These are phyloP conservation scores for Microsporum ferrugineum DNA, from an alignment of 2,329 filamentous ascomycete species.

Conservation along the genomic window DNA sequence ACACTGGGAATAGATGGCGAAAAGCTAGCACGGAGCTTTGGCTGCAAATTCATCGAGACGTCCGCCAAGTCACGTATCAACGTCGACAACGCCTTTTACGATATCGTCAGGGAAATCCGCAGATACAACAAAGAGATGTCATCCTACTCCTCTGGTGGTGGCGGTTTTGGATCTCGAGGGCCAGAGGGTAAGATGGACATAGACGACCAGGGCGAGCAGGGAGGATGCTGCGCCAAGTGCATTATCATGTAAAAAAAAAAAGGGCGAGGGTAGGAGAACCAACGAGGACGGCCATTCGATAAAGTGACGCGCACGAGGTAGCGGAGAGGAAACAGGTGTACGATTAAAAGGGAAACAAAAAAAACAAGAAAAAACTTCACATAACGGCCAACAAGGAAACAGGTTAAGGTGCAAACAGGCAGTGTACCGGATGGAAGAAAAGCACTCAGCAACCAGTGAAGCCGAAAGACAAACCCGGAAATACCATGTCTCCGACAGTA, in stretches of 20 bases:
- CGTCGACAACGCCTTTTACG: slow-evolving; percentile 96
- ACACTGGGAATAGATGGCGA: slow-evolving; percentile 60
- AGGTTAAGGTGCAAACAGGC: not conserved
- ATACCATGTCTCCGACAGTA: not conserved
- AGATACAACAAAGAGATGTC: slow-evolving; percentile 98
- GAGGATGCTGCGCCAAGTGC: slow-evolving; percentile 75
- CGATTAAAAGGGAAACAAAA: not conserved
- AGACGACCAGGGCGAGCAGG: slow-evolving; percentile 40
- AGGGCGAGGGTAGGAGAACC: not conserved
- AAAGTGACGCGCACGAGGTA: not conserved
- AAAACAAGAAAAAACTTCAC: slow-evolving; percentile 1
- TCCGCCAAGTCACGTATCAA: slow-evolving; percentile 97
- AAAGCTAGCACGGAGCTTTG: slow-evolving; percentile 71
- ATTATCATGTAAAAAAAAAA: slow-evolving; percentile 63
- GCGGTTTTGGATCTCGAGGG: slow-evolving; percentile 49
- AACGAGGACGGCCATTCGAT: not conserved
- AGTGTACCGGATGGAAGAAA: not conserved
- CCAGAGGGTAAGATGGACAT: slow-evolving; percentile 62
- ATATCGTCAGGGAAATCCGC: slow-evolving; percentile 94
- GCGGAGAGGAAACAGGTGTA: not conserved
- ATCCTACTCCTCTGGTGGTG: slow-evolving; percentile 61
- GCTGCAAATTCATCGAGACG: slow-evolving; percentile 98
- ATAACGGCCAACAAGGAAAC: slow-evolving; percentile 10
- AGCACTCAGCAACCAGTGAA: not conserved
- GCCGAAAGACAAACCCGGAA: not conserved